Evolutionary conservation across 2,329 filamentous ascomycete species (phyloP).

Genomic region (Pestalotiopsis sp.): DNA sequence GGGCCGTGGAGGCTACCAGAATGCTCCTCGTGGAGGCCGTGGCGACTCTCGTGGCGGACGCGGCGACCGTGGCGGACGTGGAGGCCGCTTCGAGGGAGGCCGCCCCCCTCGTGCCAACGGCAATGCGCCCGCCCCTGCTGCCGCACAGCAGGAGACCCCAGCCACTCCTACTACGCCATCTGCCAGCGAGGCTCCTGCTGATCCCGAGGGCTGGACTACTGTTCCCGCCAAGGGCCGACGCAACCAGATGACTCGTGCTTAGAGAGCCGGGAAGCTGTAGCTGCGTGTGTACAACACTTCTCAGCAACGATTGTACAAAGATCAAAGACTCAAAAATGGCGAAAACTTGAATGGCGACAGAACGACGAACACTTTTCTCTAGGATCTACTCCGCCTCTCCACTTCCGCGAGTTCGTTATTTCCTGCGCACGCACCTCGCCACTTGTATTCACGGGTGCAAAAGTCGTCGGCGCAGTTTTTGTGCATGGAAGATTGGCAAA

Average conservation of each 20-base stretch:
- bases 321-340: constrained; percentile 5
- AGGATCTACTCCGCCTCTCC: neutral
- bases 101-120: constrained; percentile 54
- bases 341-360: neutral
- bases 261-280: constrained; percentile 9
- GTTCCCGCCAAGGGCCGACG: constrained; percentile 48
- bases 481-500: neutral
- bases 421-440: neutral
- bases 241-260: constrained; percentile 18
- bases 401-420: neutral
- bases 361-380: neutral
- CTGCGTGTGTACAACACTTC: constrained; percentile 28
- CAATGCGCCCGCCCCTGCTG: constrained; percentile 11
- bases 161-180: constrained; percentile 33
- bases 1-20: constrained; percentile 33
- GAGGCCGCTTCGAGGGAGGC: constrained; percentile 47
- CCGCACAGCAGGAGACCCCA: constrained; percentile 42
- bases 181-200: constrained; percentile 36
- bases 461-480: neutral
- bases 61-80: constrained; percentile 43
- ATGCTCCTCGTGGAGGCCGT: constrained; percentile 43
- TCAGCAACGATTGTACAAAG: constrained; percentile 21
- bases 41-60: constrained; percentile 47
- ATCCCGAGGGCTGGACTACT: constrained; percentile 68
- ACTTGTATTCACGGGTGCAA: neutral